Evolutionary conservation across 1,284 basidiomycete species (phyloP), one percentile per base, ranked within the genome.

Genomic region (Athelia psychrophila): DNA sequence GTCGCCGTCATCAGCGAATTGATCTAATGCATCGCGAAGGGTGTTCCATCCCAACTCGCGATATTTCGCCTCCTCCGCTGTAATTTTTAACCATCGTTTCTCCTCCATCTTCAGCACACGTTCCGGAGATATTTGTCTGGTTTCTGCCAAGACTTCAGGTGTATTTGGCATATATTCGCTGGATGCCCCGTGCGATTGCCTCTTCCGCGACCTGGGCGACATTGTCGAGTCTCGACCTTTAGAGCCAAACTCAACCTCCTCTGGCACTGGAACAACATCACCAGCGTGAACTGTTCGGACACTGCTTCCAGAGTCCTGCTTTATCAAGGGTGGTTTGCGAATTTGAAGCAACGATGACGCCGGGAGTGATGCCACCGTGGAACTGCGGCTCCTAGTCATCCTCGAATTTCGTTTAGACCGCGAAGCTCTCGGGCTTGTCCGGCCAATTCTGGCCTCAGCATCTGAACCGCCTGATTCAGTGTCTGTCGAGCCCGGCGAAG

Each of bases 1-100:
- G 58, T 91, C 83, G 3, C 89, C 88, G 86, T 80, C 69, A 53
- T 86, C 83, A 1, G 79, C 79, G 58, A 83, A 81, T n/a, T 70
- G 68, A 52, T 88, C 84, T 35, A 91, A 56, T 1, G 76, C 73
- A 47, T 80, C 77, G 27, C 75, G 68, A 56, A 90, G 58, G 1
- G 80, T 77, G 2, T 68, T 65, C 80, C 86, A 86, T 2, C 77
- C 81, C 8, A 79, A 66, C 30, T 80, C 73, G 23, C 77, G 74
- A 35, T 83, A 69, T 32, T 68, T 68, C 33, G 64, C 64, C 59
- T 91, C 86, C 19, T 83, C 79, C 2, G 73, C 69, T 32, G 64
- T 63, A 10, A 86, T 73, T 38, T 70, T 67, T 20, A 77, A 74
- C 47, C 70, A 67, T 42, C 68, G 70, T 12, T 73, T 66, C 27